Conservation (phyloP, 78 protist species). For the Diacronema lutheri region DNA sequence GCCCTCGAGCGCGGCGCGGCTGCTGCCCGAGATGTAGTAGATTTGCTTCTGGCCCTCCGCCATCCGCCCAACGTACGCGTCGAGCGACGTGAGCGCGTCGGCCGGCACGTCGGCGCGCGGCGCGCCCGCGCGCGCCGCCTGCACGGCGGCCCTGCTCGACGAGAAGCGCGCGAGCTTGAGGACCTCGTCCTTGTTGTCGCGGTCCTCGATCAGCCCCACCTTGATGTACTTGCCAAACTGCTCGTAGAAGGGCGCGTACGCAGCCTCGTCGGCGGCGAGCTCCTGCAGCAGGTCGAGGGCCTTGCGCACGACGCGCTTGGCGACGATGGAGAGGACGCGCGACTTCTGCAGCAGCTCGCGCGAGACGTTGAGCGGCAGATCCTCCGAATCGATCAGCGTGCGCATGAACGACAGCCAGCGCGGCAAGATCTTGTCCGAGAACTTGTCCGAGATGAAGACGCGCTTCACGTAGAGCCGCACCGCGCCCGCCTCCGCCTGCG, state of each 20-base stretch:
- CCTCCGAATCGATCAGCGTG: constrained; percentile 98
- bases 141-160: background rate
- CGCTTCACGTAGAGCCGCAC: constrained; percentile 90
- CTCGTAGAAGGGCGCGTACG: constrained; percentile 72
- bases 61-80: constrained; percentile 86
- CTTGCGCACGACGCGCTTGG: background rate
- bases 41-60: constrained; percentile 81
- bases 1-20: constrained; percentile 61
- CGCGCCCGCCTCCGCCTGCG: background rate
- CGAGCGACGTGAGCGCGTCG: constrained; percentile 45
- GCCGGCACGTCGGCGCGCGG: too few relatives aligned
- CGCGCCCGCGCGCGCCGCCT: background rate
- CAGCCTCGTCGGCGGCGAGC: constrained; percentile 42
- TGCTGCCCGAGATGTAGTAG: constrained; percentile 84
- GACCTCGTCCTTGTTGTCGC: constrained; percentile 65
- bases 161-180: constrained; percentile 87
- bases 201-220: constrained; percentile 96
- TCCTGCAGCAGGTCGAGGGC: constrained; percentile 40
- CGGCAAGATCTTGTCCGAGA: constrained; percentile 86
- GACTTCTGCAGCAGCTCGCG: background rate
- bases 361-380: constrained; percentile 47
- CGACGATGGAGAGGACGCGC: too few relatives aligned
- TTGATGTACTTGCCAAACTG: constrained; percentile 85
- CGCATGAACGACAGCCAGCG: constrained; percentile 90
- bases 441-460: constrained; percentile 85